A percentile compares a stretch with the other conserved stretches of the same genome.
Conservation (phyloP, 306 rosid species). For the Pyrus pyrifolia region DNA sequence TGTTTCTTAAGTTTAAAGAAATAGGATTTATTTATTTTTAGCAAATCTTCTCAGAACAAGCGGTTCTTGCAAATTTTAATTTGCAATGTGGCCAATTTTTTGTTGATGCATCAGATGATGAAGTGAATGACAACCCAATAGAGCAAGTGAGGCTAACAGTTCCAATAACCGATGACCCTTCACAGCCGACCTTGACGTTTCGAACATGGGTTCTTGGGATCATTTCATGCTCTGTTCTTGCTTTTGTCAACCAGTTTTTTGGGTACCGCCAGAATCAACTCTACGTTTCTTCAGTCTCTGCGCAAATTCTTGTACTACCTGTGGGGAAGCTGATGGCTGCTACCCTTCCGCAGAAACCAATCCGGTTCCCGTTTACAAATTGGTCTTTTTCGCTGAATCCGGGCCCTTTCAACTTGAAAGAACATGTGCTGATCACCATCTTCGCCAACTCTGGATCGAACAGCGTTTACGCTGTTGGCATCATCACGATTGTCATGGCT, state of each 20-base stretch:
- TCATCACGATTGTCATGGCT: slow-evolving; percentile 29
- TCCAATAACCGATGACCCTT: slow-evolving; percentile 34
- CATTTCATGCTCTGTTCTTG: slow-evolving; percentile 9
- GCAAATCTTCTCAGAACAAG: not conserved
- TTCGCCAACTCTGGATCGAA: slow-evolving; percentile 31
- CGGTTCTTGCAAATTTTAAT: not conserved
- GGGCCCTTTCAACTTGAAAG: slow-evolving; percentile 37
- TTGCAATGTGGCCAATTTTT: not conserved
- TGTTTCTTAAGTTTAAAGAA: not conserved
- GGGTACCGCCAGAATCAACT: slow-evolving; percentile 25
- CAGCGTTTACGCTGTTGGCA: slow-evolving; percentile 19
- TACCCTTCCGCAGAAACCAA: slow-evolving; percentile 5
- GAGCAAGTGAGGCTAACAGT: slow-evolving; percentile 37
- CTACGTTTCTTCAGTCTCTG: slow-evolving; percentile 13
- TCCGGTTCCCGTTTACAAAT: slow-evolving; percentile 5
- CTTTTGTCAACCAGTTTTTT: slow-evolving; percentile 28
- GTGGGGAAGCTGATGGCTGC: slow-evolving; percentile 33
- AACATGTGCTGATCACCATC: slow-evolving; percentile 34
- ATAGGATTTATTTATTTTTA: not conserved
- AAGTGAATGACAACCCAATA: slow-evolving; percentile 22
- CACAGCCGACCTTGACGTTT: slow-evolving; percentile 21
- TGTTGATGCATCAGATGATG: slow-evolving; percentile 12
- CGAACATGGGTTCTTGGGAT: slow-evolving; percentile 36
- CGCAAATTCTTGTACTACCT: slow-evolving; percentile 31
- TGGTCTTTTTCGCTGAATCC: slow-evolving; percentile 34